Base-by-base conservation (phyloP, 805 yeast genomes). In the Vanderwaltozyma verrucispora region DNA sequence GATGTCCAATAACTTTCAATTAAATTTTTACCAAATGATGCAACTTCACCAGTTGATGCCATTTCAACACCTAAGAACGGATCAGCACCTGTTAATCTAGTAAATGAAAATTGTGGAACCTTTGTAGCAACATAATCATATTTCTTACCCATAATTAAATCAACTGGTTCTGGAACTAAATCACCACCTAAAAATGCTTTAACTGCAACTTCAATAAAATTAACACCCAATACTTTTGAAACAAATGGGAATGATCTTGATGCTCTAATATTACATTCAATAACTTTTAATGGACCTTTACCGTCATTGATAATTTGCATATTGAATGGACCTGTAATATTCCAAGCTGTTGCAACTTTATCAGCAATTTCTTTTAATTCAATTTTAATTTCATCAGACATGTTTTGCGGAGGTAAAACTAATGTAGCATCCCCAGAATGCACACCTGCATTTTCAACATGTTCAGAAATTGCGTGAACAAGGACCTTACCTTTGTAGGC, bases 1-100 rank as follows among this genome's bases (percentile, higher is more conserved):
- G 97, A 80, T 32, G 96, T 81, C 97, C 97, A 92, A 74, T 92
- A 92, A 26, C 97, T 95, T 65, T 92, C 97, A 39, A 72, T 53
- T 45, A 81, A 62, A 62, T 85, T 80, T 44, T 69, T 69, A 51
- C 99, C 99, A 59, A 92, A 92, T 60, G 96, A 84, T 23, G 98
- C 98, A 59, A 92, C 83, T 68, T 92, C 99, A 64, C 99, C 99
- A 36, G 99, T 92, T 11, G 97, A 88, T 6, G 97, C 80, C 99
- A 92, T 92, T 69, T 92, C 99, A 49, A 92, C 98, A 47, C 98
- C 98, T 58, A 92, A 72, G 73, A 84, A 88, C 46, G 99, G 99
- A 64, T 92, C 99, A 35, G 99, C 99, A 49, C 98, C 99, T 15
- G 97, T 96, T 55, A 92, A 72, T 69, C 99, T 80, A 28, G 97